These are phyloP conservation scores for Didymellaceae sp. DNA, from an alignment of 2,329 filamentous ascomycete species.

Conservation along the genomic window DNA sequence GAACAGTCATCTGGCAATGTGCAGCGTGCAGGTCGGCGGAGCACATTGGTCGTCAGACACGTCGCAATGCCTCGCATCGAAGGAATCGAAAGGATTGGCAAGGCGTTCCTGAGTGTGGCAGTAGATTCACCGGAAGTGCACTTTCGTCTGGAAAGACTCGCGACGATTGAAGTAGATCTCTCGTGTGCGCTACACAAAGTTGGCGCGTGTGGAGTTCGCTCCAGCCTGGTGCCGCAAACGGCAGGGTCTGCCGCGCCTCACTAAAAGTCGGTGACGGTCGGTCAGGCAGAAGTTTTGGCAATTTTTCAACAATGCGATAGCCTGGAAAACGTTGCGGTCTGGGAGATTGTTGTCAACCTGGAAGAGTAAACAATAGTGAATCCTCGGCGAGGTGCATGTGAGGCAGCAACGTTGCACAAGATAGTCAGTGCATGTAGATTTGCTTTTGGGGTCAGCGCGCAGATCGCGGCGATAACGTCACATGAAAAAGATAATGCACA, in stretches of 20 bases:
- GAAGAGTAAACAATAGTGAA: background rate
- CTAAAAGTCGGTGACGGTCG: conserved; percentile 19
- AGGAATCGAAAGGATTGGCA: conserved; percentile 2
- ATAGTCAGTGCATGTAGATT: conserved; percentile 19
- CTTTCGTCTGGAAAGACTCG: conserved; percentile 23
- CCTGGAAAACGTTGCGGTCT: conserved; percentile 3
- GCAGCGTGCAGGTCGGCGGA: conserved; percentile 18
- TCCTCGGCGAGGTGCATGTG: conserved; percentile 14
- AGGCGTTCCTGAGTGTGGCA: conserved; percentile 10
- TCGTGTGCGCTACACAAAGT: conserved; percentile 11
- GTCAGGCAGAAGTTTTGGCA: conserved; percentile 14
- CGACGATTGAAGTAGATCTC: conserved; percentile 21
- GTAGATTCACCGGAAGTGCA: conserved; percentile 22
- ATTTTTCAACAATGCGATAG: conserved; percentile 10
- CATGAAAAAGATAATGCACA: conserved; percentile 19
- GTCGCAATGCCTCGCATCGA: conserved; percentile 17
- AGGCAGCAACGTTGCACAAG: conserved; percentile 7
- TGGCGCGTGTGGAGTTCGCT: conserved; percentile 7
- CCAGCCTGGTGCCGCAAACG: conserved; percentile 13
- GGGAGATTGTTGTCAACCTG: background rate
- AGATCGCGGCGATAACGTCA: conserved; percentile 26
- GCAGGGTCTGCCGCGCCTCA: conserved; percentile 13
- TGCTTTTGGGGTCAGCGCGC: conserved; percentile 26
- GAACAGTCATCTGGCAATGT: conserved; percentile 5
- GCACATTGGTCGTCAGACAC: conserved; percentile 14